Evolutionary conservation across 805 yeast genomes (phyloP).

Genomic region (Komagataella phaffii): DNA sequence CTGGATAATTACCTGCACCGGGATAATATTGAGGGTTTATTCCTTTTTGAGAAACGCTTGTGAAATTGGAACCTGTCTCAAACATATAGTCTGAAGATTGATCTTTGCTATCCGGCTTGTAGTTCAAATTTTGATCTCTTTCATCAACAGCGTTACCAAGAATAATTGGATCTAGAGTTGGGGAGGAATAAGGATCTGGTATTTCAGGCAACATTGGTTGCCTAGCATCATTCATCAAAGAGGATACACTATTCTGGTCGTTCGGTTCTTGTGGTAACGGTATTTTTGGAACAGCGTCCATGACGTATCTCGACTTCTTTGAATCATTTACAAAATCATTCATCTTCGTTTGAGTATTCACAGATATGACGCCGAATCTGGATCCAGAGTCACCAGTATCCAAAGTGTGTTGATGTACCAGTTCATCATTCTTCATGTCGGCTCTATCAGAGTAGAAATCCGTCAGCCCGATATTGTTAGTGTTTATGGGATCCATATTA

Average conservation of each 20-base stretch:
- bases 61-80: constrained; percentile 46
- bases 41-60: constrained; percentile 70
- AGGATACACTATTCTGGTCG: not conserved
- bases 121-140: constrained; percentile 4
- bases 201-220: not conserved
- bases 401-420: not conserved
- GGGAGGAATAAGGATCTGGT: not conserved
- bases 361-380: not conserved
- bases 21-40: constrained; percentile 43
- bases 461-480: not conserved
- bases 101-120: constrained; percentile 4
- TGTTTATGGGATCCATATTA: constrained; percentile 5
- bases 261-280: not conserved
- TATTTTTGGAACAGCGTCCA: not conserved
- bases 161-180: not conserved
- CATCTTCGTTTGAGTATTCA: not conserved
- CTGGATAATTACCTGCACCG: constrained; percentile 16
- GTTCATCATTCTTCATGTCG: not conserved
- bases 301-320: not conserved
- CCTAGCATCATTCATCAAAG: not conserved
- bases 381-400: not conserved
- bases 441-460: not conserved
- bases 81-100: constrained; percentile 14
- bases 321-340: not conserved
- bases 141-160: constrained; percentile 7